phyloP scores from a whole-genome alignment of 306 rosid genomes.

The Gynostemma pentaphyllum region DNA sequence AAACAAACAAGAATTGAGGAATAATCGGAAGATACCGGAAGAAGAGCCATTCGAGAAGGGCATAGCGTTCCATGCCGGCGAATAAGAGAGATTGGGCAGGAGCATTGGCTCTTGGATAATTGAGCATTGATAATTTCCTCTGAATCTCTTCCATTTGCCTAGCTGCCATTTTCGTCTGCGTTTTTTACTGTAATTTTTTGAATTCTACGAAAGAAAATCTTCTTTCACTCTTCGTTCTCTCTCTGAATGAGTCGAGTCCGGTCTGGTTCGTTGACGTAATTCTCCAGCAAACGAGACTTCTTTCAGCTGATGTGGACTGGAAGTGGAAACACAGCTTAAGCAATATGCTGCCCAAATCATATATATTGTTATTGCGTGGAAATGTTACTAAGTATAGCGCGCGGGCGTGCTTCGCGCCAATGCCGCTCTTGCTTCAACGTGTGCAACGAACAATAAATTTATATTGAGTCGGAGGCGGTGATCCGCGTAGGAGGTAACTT shows the following conservation, averaged over 20 bases:
- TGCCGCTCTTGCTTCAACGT: too few relatives aligned
- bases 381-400: too few relatives aligned
- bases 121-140: constrained; percentile 54
- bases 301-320: not conserved
- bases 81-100: constrained; percentile 89
- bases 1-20: not conserved
- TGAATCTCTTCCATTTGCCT: constrained; percentile 94
- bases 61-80: constrained; percentile 96
- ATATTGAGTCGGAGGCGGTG: too few relatives aligned
- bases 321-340: too few relatives aligned
- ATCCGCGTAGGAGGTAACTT: too few relatives aligned
- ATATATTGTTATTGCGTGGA: too few relatives aligned
- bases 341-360: too few relatives aligned
- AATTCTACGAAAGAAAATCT: not conserved
- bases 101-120: constrained; percentile 80
- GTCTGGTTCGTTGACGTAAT: not conserved
- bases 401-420: too few relatives aligned
- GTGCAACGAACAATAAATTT: too few relatives aligned
- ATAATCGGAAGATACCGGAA: constrained; percentile 49
- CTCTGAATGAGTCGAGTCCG: not conserved
- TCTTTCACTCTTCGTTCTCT: not conserved
- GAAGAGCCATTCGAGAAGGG: constrained; percentile 96
- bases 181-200: not conserved
- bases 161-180: constrained; percentile 50
- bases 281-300: not conserved